Conservation (phyloP, 176 grass and related monocot genomes). For the Ampelocalamus luodianensis region DNA sequence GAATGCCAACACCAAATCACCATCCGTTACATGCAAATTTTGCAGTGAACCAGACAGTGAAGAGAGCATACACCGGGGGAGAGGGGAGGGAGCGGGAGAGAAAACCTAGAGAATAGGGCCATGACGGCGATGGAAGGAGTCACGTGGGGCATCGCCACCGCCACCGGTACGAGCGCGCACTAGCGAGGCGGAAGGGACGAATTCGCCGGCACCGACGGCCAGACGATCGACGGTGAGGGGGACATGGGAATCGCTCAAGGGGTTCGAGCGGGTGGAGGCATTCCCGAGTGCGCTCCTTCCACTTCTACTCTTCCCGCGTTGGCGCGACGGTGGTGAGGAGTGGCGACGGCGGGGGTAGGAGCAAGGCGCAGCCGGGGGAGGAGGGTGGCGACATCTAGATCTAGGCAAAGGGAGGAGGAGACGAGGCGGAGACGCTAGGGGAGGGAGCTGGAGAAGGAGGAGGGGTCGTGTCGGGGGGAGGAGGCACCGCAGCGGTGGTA, state of each 20-base stretch:
- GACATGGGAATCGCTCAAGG: constrained; percentile 31
- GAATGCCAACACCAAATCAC: not conserved
- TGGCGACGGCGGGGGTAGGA: not conserved
- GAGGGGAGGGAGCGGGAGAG: not conserved
- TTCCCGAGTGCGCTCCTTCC: not conserved
- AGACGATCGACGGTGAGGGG: constrained; percentile 47
- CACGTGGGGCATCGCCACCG: not conserved
- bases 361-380: not conserved
- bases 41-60: constrained; percentile 10
- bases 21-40: not conserved
- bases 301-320: not conserved
- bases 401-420: too few relatives aligned
- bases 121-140: not conserved
- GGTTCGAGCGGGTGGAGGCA: not conserved
- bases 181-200: constrained; percentile 8
- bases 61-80: not conserved
- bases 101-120: constrained; percentile 35
- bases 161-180: not conserved
- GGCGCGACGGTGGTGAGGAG: not conserved
- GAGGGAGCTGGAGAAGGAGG: too few relatives aligned
- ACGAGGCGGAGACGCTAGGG: too few relatives aligned
- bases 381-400: too few relatives aligned
- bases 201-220: constrained; percentile 36
- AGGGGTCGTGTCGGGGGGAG: too few relatives aligned
- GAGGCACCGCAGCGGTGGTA: too few relatives aligned